phyloP scores from a whole-genome alignment of 306 rosid genomes.

The Fragaria iinumae region DNA sequence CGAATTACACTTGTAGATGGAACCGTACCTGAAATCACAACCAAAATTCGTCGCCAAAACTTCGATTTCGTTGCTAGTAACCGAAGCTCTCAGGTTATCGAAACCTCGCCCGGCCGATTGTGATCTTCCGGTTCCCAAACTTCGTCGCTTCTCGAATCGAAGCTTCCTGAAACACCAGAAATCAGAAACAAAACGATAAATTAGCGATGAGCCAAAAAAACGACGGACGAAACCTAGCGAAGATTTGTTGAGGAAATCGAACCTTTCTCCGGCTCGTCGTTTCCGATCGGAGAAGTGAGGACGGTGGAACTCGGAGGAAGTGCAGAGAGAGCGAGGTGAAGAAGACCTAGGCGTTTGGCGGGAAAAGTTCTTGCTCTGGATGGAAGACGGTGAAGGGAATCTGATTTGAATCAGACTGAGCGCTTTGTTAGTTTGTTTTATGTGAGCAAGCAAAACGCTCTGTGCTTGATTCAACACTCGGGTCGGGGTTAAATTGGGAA shows the following conservation, averaged over 20 bases:
- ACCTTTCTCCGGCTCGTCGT: neutral
- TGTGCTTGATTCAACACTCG: neutral
- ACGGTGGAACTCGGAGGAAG: neutral
- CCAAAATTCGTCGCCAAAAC: neutral
- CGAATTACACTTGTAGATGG: neutral
- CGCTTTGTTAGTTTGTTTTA: neutral
- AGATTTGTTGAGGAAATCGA: slow-evolving; percentile 7
- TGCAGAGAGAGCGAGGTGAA: slow-evolving; percentile 5
- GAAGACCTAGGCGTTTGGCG: slow-evolving; percentile 40
- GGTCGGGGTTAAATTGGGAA: neutral
- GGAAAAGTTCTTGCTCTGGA: slow-evolving; percentile 31
- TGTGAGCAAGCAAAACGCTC: neutral
- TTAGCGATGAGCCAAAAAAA: neutral
- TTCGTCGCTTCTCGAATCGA: neutral
- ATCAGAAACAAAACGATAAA: neutral
- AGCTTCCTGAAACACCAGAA: neutral
- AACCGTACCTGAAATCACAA: slow-evolving; percentile 9
- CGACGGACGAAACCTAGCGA: slow-evolving; percentile 3
- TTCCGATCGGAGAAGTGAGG: slow-evolving; percentile 21
- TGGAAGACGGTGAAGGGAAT: neutral
- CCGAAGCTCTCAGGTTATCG: neutral
- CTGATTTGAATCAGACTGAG: slow-evolving; percentile 16
- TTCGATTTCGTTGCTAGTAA: slow-evolving; percentile 10
- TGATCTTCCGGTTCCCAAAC: neutral
- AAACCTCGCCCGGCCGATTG: neutral